Percentiles rank a stretch among this genome's conserved stretches.
Conservation (phyloP, 192 early-diverging fungal species). For the Geranomyces michiganensis region DNA sequence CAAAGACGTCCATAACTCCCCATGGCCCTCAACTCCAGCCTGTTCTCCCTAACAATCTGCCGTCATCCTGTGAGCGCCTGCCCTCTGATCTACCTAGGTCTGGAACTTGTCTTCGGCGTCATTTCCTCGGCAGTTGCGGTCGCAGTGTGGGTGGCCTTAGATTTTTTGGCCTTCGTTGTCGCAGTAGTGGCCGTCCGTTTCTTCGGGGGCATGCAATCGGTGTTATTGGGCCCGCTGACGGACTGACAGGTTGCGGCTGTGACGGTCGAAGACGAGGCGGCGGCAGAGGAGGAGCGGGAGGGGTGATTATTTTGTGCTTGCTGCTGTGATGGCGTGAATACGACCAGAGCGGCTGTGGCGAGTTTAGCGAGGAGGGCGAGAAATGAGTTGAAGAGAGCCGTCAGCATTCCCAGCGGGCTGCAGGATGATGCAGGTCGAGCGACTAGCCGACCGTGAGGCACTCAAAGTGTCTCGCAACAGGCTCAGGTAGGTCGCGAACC, state of each 20-base stretch:
- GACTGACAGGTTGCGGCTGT: neutral
- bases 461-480: too few relatives aligned
- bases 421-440: neutral
- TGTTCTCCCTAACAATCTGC: neutral
- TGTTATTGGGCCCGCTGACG: neutral
- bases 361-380: neutral
- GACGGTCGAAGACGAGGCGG: neutral
- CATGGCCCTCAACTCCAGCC: neutral
- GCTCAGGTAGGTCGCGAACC: too few relatives aligned
- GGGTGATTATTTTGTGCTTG: neutral
- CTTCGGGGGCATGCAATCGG: constrained; percentile 15
- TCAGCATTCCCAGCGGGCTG: constrained; percentile 1
- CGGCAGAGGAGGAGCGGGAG: neutral
- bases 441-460: neutral
- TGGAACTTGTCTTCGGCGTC: constrained; percentile 4
- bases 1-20: neutral
- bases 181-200: constrained; percentile 9
- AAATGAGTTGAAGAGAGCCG: neutral
- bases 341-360: neutral
- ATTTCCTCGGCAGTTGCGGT: neutral
- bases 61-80: neutral
- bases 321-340: neutral
- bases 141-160: neutral
- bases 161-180: constrained; percentile 4
- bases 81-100: neutral